Conservation (phyloP, 352 stramenopile genomes). For the Paralagenidium karlingii region DNA sequence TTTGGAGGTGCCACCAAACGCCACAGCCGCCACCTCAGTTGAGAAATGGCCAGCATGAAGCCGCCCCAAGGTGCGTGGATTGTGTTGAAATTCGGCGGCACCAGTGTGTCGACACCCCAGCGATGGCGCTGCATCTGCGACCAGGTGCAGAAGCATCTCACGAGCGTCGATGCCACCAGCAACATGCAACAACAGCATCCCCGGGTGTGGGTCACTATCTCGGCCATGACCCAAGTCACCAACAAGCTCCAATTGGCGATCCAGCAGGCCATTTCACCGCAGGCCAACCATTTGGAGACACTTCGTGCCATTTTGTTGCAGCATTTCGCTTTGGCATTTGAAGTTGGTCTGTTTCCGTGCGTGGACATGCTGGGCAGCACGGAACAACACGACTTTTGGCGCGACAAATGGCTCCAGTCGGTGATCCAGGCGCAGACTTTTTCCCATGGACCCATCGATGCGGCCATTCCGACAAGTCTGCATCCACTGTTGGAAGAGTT, state of each 20-base stretch:
- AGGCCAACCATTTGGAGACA: conserved; percentile 25
- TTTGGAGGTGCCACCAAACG: too few relatives aligned
- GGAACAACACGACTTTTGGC: conserved; percentile 34
- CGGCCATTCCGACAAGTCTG: conserved; percentile 22
- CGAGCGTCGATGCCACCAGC: too few relatives aligned
- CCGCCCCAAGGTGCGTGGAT: conserved; percentile 58
- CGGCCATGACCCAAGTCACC: conserved; percentile 75
- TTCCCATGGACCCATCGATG: conserved; percentile 22
- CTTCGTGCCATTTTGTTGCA: conserved; percentile 39
- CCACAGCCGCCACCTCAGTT: background rate
- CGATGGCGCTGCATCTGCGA: conserved; percentile 73
- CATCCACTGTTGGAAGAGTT: conserved; percentile 67
- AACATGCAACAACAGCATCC: conserved; percentile 7
- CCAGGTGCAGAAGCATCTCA: conserved; percentile 49
- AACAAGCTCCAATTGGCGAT: conserved; percentile 71
- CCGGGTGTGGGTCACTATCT: conserved; percentile 81
- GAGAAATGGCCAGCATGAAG: background rate
- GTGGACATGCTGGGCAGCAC: conserved; percentile 15
- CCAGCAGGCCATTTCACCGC: conserved; percentile 19
- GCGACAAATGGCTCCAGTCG: conserved; percentile 42
- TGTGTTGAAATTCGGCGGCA: conserved; percentile 85
- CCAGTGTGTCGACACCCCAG: conserved; percentile 66
- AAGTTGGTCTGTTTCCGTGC: conserved; percentile 38
- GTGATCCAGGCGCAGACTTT: conserved; percentile 41
- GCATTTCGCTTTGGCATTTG: conserved; percentile 60